phyloP scores from a whole-genome alignment of 2,329 filamentous ascomycete genomes.

The Dactylella cylindrospora region DNA sequence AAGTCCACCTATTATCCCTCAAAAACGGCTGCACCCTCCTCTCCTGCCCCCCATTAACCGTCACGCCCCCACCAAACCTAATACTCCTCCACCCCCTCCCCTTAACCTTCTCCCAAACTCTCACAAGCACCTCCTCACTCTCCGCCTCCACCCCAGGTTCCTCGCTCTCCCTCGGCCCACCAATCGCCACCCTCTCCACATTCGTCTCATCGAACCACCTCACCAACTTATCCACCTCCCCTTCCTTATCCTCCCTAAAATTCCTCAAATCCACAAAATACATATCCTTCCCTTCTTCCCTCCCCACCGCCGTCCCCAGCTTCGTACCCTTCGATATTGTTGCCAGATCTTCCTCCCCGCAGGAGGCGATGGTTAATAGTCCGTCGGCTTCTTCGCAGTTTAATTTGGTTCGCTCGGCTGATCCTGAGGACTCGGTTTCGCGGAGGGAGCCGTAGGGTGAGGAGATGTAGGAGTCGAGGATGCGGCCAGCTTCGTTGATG shows the following conservation, averaged over 20 bases:
- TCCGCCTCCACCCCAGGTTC: slow-evolving; percentile 28
- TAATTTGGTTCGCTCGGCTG: slow-evolving; percentile 22
- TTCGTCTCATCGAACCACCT: slow-evolving; percentile 35
- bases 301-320: slow-evolving; percentile 13
- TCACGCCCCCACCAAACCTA: slow-evolving; percentile 12
- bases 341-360: slow-evolving; percentile 12
- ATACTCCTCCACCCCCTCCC: slow-evolving; percentile 32
- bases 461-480: slow-evolving; percentile 17
- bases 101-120: slow-evolving; percentile 26
- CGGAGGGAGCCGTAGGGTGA: slow-evolving; percentile 22
- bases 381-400: slow-evolving; percentile 34
- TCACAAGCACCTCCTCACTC: slow-evolving; percentile 22
- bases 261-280: slow-evolving; percentile 33
- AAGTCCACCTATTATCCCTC: slow-evolving; percentile 35
- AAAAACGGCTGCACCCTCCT: slow-evolving; percentile 21
- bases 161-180: slow-evolving; percentile 37
- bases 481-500: slow-evolving; percentile 31
- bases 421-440: slow-evolving; percentile 14
- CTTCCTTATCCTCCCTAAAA: slow-evolving; percentile 7
- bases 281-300: slow-evolving; percentile 14
- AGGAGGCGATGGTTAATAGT: slow-evolving; percentile 30
- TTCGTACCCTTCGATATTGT: slow-evolving; percentile 18
- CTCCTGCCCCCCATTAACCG: not conserved
- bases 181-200: slow-evolving; percentile 29
- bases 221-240: slow-evolving; percentile 23